Evolutionary conservation across 768 basidiomycete species (phyloP), one percentile per base, ranked within the genome.

Genomic region (Amanita pallidorosea): DNA sequence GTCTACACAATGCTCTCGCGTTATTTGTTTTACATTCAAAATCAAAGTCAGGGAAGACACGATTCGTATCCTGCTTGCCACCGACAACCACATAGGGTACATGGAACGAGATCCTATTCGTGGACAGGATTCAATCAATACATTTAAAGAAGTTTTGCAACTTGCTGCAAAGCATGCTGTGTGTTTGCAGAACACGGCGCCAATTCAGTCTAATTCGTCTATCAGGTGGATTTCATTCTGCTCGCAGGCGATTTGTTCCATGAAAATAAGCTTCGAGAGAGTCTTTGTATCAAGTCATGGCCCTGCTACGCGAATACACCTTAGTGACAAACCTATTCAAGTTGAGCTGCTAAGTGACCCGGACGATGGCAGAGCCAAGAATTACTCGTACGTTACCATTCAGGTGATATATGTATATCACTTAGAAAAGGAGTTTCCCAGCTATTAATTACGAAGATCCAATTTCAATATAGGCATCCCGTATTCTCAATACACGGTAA

Each of bases 401-500:
- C 34, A 6, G 31, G 34, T 36, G 13, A 54, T 46, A 6, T 11
- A 27, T 34, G 52, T 17, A 29, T 17, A 25, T 27, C 48, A 35
- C 45, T 18, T 25, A 23, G 53, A 38, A 50, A 1, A 20, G 5
- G 58, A 97, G 93, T 13, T 99, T 97, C 61, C 96, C 96, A 11
- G 91, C 92, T 1, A 70, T 99, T 56, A 98, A 99, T 65, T 97
- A 97, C 61, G 93, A 99, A 65, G 95, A 99, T 59, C 81, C 85
- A 98, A 99, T 63, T 73, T 97, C 51, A 99, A 99, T 63, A 76
- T 99, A 46, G 81, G 80, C 3, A 90, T 96, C 96, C 96, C 3
- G 88, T 98, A 25, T 99, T 99, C 67, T 97, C 95, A 0, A 98
- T 99, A 47, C 96, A 99, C 60, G 96, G 96, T 38, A 99, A 99